Base-by-base conservation (phyloP, 371 early-diverging fungal genomes). In the Gilbertella persicaria region DNA sequence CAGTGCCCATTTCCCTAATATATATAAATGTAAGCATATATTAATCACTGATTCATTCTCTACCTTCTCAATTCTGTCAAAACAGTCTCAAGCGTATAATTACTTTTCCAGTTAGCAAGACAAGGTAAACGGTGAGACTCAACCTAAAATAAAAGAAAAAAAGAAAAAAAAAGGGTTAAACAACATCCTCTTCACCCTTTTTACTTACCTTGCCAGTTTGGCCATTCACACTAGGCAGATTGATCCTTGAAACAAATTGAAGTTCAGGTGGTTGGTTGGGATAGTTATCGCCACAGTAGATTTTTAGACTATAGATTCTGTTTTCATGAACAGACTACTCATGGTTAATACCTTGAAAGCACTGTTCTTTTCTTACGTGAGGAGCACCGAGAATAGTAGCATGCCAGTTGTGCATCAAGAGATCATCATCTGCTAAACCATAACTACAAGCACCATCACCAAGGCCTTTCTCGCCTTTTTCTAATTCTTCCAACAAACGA, bases 361-460 rank as follows among this genome's bases (percentile, higher is more conserved):
- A 33, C 4, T 16, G 6, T 37, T 37, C 30, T 28, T 26, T 12
- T 43, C 83, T 70, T 86, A 95, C 96, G 66, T 93, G 85, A 55
- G 85, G 81, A 20, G 96, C 93, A n/a, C 98, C 97, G 45, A 98
- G 85, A 64, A 98, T 96, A 41, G 97, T 96, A 7, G 94, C 98
- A 62, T 94, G 88, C 98, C 98, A 98, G 56, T 85, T 76, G 42
- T 85, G 75, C 64, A 84, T 66, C 13, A 89, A 76, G 69, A 95
- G 93, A 53, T 96, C 97, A 24, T 84, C 79, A 62, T 94, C 88
- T 19, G 87, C 84, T 46, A 98, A 81, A 35, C 98, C 98, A 71
- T 96, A 97, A 67, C 90, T 90, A 74, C 90, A 89, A 37, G 91
- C 87, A 13, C 96, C 96, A 71, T 96, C 97, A 47, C 97, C 96